These are phyloP conservation scores for Coleophoma eucalyptorum DNA, from an alignment of 2,329 filamentous ascomycete species.

Conservation along the genomic window DNA sequence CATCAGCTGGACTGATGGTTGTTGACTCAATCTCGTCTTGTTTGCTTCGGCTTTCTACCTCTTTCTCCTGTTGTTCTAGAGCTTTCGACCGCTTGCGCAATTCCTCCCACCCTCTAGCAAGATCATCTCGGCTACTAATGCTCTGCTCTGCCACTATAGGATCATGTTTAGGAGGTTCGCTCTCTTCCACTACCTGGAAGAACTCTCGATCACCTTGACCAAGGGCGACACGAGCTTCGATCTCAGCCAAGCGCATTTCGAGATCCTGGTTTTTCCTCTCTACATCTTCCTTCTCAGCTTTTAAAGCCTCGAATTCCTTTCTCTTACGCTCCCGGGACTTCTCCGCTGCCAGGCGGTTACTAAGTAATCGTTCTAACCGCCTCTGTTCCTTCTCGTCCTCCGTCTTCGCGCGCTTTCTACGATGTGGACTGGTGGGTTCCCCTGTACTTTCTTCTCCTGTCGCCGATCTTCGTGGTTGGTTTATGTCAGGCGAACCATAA, in stretches of 20 bases:
- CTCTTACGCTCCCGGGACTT: conserved; percentile 1
- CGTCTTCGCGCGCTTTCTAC: background rate
- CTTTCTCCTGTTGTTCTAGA: background rate
- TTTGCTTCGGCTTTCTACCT: background rate
- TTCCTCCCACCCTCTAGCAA: background rate
- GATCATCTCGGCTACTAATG: background rate
- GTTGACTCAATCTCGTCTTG: background rate
- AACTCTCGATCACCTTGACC: background rate
- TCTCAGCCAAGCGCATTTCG: background rate
- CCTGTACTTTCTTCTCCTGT: background rate
- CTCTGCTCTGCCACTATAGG: background rate
- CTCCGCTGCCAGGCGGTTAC: background rate
- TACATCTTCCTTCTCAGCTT: background rate
- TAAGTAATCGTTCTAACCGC: background rate
- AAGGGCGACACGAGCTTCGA: background rate
- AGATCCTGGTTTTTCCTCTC: background rate
- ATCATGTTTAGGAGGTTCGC: background rate
- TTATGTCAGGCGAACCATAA: background rate
- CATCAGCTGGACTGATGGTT: background rate
- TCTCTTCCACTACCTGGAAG: background rate
- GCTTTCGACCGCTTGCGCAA: background rate
- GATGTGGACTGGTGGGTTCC: background rate
- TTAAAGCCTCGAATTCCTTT: background rate
- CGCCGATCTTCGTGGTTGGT: background rate
- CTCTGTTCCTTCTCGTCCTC: conserved; percentile 1